These are phyloP conservation scores for Periglandula ipomoeae DNA, from an alignment of 2,329 filamentous ascomycete species.

Conservation along the genomic window DNA sequence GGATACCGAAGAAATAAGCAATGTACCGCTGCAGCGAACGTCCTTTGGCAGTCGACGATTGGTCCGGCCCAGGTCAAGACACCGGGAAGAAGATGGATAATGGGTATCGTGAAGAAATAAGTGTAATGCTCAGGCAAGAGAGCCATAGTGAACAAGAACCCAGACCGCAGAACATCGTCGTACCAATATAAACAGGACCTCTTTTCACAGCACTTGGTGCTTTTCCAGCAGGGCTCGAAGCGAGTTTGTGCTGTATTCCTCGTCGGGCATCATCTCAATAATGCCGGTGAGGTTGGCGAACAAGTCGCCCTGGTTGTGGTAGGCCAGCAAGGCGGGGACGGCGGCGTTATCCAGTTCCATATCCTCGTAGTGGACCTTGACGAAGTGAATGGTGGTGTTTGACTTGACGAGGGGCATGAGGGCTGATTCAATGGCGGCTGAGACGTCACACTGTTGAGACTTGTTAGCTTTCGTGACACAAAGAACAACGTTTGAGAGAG, in stretches of 20 bases:
- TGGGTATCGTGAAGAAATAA: conserved; percentile 4
- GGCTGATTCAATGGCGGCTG: conserved; percentile 67
- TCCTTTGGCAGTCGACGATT: too few species aligned
- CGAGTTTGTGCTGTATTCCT: conserved; percentile 48
- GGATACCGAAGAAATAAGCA: too few species aligned
- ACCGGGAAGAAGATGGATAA: background rate
- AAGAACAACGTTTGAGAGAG: too few species aligned
- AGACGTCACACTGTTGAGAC: conserved; percentile 60
- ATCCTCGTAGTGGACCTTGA: conserved; percentile 84
- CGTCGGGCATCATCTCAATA: conserved; percentile 72
- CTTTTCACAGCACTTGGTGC: conserved; percentile 39
- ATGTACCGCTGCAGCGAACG: too few species aligned
- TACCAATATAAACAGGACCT: background rate
- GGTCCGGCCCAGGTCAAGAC: background rate
- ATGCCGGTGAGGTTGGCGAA: conserved; percentile 85
- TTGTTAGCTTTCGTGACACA: conserved; percentile 7
- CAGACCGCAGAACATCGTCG: background rate
- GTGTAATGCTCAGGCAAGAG: background rate
- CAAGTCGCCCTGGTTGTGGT: conserved; percentile 78
- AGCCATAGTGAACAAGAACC: background rate
- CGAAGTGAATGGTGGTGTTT: conserved; percentile 68
- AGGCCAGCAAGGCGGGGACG: conserved; percentile 81
- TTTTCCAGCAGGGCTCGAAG: conserved; percentile 44
- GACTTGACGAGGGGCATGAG: conserved; percentile 64
- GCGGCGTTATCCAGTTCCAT: conserved; percentile 89